phyloP scores from a whole-genome alignment of 2,329 filamentous ascomycete genomes.

The Xylaria sp. region DNA sequence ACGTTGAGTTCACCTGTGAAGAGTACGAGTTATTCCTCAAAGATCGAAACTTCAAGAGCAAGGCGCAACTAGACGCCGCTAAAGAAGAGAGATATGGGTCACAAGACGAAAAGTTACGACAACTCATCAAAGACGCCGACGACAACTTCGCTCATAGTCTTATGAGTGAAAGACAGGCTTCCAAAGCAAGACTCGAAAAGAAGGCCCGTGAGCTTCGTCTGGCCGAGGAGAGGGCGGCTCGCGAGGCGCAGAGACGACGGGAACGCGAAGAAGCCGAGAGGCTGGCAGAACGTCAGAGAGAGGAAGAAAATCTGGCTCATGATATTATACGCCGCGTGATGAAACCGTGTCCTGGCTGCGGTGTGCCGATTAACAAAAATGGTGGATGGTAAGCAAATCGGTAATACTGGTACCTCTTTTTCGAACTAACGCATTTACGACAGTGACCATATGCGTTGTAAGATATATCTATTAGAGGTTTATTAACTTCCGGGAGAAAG shows the following conservation, averaged over 20 bases:
- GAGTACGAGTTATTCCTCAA: slow-evolving; percentile 55
- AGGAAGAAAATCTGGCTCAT: slow-evolving; percentile 51
- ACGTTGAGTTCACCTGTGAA: slow-evolving; percentile 53
- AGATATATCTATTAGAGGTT: background rate
- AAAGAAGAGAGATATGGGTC: slow-evolving; percentile 56
- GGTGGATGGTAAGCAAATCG: slow-evolving; percentile 50
- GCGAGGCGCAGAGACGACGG: slow-evolving; percentile 7
- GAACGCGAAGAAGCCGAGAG: slow-evolving; percentile 24
- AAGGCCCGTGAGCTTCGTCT: slow-evolving; percentile 32
- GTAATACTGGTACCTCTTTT: background rate
- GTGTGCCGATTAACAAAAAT: slow-evolving; percentile 54
- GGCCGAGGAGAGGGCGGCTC: slow-evolving; percentile 9
- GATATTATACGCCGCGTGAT: slow-evolving; percentile 39
- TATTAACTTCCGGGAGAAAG: background rate
- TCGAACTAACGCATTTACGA: background rate
- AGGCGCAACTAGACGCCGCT: slow-evolving; percentile 54
- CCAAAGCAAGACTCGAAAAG: slow-evolving; percentile 32
- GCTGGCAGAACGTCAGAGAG: slow-evolving; percentile 39
- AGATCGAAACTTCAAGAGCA: slow-evolving; percentile 53
- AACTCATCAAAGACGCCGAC: slow-evolving; percentile 51
- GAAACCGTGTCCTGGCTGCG: slow-evolving; percentile 54
- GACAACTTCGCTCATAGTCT: slow-evolving; percentile 49
- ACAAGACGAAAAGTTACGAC: slow-evolving; percentile 52
- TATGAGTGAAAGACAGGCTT: slow-evolving; percentile 35
- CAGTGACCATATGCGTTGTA: slow-evolving; percentile 21